Percentiles rank a stretch among this genome's conserved stretches.
Evolutionary conservation across 2,329 filamentous ascomycete species (phyloP).

Genomic region (Ceratocystis albifundus): DNA sequence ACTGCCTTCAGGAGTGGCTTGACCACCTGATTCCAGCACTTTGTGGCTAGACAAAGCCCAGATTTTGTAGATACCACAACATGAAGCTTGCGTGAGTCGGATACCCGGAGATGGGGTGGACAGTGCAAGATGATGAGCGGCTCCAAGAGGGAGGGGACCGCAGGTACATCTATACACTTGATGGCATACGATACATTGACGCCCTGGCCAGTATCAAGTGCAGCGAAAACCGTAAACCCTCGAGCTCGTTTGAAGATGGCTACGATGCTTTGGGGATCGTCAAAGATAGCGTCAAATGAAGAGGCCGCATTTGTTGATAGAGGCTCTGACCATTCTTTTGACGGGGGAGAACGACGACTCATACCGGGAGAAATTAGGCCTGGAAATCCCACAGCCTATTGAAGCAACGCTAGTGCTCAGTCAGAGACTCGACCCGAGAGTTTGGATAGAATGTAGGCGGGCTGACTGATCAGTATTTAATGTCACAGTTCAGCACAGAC

Average conservation of each 20-base stretch:
- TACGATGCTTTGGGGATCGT: not conserved
- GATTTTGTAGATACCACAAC: slow-evolving; percentile 58
- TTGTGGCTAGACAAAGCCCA: slow-evolving; percentile 45
- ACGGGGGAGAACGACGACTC: not conserved
- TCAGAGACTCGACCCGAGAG: too few species aligned
- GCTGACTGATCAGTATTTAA: too few species aligned
- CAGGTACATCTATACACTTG: slow-evolving; percentile 23
- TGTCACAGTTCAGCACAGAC: not conserved
- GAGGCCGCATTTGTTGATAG: not conserved
- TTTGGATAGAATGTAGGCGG: not conserved
- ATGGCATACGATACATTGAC: slow-evolving; percentile 20
- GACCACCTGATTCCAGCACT: slow-evolving; percentile 17
- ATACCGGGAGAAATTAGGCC: not conserved
- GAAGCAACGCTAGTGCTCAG: not conserved
- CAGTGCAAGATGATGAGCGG: slow-evolving; percentile 19
- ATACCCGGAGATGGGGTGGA: slow-evolving; percentile 17
- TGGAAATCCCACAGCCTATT: not conserved
- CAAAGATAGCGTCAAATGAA: slow-evolving; percentile 7
- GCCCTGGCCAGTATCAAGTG: slow-evolving; percentile 21
- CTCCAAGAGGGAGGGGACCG: slow-evolving; percentile 28
- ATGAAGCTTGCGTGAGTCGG: slow-evolving; percentile 36
- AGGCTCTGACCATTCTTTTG: not conserved
- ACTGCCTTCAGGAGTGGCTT: slow-evolving; percentile 7
- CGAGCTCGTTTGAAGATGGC: slow-evolving; percentile 3
- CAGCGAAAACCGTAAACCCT: slow-evolving; percentile 11